Percentiles rank a stretch among this genome's conserved stretches.
Conservation (phyloP, 345 rosid genomes). For the Mangifera indica region DNA sequence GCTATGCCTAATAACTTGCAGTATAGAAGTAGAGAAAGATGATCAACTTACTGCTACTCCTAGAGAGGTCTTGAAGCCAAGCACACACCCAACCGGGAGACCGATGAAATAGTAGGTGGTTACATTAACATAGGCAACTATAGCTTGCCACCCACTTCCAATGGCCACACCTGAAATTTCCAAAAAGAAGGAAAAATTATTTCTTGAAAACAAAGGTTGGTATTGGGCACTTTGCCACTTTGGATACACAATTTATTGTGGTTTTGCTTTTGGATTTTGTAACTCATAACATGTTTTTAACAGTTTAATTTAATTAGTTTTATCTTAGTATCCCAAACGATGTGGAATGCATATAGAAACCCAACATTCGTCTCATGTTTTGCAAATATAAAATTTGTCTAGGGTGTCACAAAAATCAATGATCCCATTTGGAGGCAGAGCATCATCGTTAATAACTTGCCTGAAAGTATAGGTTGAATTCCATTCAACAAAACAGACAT, state of each 20-base stretch:
- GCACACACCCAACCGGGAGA: conserved; percentile 81
- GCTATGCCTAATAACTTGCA: not conserved
- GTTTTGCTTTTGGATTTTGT: too few species aligned
- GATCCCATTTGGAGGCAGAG: not conserved
- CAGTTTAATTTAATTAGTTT: too few species aligned
- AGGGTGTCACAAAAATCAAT: too few species aligned
- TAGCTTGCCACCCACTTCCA: conserved; percentile 94
- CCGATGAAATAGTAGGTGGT: conserved; percentile 74
- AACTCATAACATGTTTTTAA: too few species aligned
- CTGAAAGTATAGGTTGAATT: conserved; percentile 91
- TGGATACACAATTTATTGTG: too few species aligned
- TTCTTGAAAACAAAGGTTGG: not conserved
- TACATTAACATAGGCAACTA: conserved; percentile 83
- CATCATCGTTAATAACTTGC: conserved; percentile 17
- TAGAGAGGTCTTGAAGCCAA: conserved; percentile 76
- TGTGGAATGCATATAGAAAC: too few species aligned
- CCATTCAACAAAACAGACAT: conserved; percentile 79
- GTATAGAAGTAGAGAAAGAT: not conserved
- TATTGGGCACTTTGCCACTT: too few species aligned
- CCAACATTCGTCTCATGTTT: too few species aligned
- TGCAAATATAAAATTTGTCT: too few species aligned
- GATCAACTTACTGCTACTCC: conserved; percentile 65
- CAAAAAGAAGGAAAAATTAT: not conserved
- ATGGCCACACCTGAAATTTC: conserved; percentile 71
- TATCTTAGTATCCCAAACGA: too few species aligned